These are phyloP conservation scores for Colletotrichum tamarilloi DNA, from an alignment of 2,329 filamentous ascomycete genomes.

Conservation along the genomic window DNA sequence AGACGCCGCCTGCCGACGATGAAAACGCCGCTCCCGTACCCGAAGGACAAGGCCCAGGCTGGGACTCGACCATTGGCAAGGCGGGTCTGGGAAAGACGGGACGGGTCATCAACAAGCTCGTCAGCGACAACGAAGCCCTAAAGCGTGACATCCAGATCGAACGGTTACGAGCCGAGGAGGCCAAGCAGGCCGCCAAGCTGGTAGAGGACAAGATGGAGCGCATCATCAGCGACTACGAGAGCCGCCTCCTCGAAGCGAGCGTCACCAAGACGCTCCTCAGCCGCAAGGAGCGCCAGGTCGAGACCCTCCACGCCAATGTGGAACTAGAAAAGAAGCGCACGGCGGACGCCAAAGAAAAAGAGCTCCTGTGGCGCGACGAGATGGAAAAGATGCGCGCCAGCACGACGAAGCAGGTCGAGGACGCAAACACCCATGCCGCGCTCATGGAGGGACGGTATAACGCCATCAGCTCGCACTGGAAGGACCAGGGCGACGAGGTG, in stretches of 20 bases:
- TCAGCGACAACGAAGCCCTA: slow-evolving; percentile 82
- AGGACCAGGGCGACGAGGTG: slow-evolving; percentile 72
- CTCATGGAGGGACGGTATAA: slow-evolving; percentile 79
- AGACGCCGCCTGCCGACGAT: slow-evolving; percentile 25
- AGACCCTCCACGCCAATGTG: slow-evolving; percentile 72
- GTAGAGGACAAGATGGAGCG: slow-evolving; percentile 79
- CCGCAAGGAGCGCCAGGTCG: slow-evolving; percentile 80
- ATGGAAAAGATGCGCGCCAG: slow-evolving; percentile 71
- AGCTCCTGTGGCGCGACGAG: slow-evolving; percentile 71
- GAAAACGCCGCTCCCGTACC: slow-evolving; percentile 41
- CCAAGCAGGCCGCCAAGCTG: slow-evolving; percentile 74
- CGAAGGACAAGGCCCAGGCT: slow-evolving; percentile 52
- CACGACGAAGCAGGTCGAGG: slow-evolving; percentile 71
- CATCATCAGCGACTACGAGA: slow-evolving; percentile 75
- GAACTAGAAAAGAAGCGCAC: slow-evolving; percentile 73
- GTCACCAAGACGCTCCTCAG: slow-evolving; percentile 78
- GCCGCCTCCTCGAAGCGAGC: slow-evolving; percentile 74
- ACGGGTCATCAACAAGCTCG: slow-evolving; percentile 82
- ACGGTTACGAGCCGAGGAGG: slow-evolving; percentile 73
- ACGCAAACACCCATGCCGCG: slow-evolving; percentile 72
- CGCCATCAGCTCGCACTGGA: slow-evolving; percentile 73
- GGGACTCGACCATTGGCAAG: slow-evolving; percentile 77
- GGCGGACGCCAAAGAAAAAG: slow-evolving; percentile 67
- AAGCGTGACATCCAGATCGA: slow-evolving; percentile 79
- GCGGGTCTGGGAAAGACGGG: slow-evolving; percentile 80